These are phyloP conservation scores for Lentinula boryana DNA, from an alignment of 768 basidiomycete genomes.

Conservation along the genomic window DNA sequence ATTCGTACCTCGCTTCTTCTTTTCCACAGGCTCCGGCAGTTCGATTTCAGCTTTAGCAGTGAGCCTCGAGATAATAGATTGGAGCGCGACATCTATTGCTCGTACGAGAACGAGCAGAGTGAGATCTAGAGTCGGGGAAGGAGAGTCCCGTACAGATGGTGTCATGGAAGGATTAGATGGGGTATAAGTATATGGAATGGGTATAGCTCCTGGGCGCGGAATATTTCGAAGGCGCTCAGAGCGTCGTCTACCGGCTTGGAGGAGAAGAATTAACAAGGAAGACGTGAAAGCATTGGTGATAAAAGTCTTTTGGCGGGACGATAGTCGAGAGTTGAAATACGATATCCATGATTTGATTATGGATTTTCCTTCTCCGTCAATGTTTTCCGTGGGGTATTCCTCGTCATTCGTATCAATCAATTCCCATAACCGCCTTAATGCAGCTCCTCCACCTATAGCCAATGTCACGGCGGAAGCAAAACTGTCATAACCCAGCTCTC, in stretches of 20 bases:
- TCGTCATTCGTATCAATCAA: slow-evolving; percentile 9
- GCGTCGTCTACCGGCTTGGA: slow-evolving; percentile 44
- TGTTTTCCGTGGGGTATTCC: not conserved
- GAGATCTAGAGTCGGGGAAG: slow-evolving; percentile 61
- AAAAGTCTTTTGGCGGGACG: slow-evolving; percentile 47
- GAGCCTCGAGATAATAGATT: slow-evolving; percentile 37
- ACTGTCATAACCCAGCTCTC: slow-evolving; percentile 55
- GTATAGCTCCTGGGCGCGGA: slow-evolving; percentile 1
- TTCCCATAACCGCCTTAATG: slow-evolving; percentile 42
- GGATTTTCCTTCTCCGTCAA: not conserved
- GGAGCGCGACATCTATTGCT: slow-evolving; percentile 58
- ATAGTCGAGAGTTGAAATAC: slow-evolving; percentile 19
- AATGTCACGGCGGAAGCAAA: slow-evolving; percentile 67
- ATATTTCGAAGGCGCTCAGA: slow-evolving; percentile 18
- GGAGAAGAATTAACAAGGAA: slow-evolving; percentile 45
- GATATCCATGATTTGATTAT: slow-evolving; percentile 5
- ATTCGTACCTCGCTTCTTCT: slow-evolving; percentile 1
- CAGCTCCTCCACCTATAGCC: slow-evolving; percentile 59
- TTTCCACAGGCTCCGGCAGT: not conserved
- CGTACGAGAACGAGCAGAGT: slow-evolving; percentile 65
- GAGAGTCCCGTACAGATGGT: slow-evolving; percentile 10
- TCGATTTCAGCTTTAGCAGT: not conserved
- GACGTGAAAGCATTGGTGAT: slow-evolving; percentile 53
- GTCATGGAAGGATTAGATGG: slow-evolving; percentile 4
- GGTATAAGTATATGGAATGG: slow-evolving; percentile 16